phyloP scores from a whole-genome alignment of 257 asterid genomes.

The Anisodus acutangulus region DNA sequence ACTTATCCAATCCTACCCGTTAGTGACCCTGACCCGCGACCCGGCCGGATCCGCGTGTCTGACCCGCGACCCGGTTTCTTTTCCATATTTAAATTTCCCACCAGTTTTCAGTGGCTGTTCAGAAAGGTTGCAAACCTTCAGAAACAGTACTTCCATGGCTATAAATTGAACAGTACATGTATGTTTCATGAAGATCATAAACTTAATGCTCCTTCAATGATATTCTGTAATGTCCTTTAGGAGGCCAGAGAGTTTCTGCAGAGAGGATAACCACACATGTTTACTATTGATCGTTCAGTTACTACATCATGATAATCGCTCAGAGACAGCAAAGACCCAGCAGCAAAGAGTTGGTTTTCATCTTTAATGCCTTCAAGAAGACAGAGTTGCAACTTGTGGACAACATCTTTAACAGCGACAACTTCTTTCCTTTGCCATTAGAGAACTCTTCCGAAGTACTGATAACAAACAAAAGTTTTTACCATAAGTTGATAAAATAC shows the following conservation, averaged over 20 bases:
- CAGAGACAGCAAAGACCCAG: constrained; percentile 67
- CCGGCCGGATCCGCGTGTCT: no score
- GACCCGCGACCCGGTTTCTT: no score
- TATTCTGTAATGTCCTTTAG: constrained; percentile 80
- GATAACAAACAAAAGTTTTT: neutral
- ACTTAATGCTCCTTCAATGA: constrained; percentile 90
- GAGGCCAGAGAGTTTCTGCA: constrained; percentile 60
- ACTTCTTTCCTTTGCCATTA: constrained; percentile 56
- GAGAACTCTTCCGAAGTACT: constrained; percentile 21
- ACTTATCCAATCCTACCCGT: no score
- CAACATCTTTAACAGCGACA: constrained; percentile 65
- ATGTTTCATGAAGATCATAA: constrained; percentile 88
- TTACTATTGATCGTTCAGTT: constrained; percentile 72
- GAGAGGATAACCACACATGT: constrained; percentile 85
- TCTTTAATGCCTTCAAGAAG: constrained; percentile 81
- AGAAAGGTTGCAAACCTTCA: no score
- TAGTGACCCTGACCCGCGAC: no score
- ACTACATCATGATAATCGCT: constrained; percentile 84
- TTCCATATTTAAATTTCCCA: no score
- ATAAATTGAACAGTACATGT: constrained; percentile 88
- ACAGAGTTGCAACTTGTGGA: constrained; percentile 69
- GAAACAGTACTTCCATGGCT: no score
- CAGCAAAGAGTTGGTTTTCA: constrained; percentile 63
- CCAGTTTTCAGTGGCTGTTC: no score
- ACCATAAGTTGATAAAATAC: neutral